These are phyloP conservation scores for Ophiocordyceps polyrhachis-furcata DNA, from an alignment of 2,329 filamentous ascomycete species.

Conservation along the genomic window DNA sequence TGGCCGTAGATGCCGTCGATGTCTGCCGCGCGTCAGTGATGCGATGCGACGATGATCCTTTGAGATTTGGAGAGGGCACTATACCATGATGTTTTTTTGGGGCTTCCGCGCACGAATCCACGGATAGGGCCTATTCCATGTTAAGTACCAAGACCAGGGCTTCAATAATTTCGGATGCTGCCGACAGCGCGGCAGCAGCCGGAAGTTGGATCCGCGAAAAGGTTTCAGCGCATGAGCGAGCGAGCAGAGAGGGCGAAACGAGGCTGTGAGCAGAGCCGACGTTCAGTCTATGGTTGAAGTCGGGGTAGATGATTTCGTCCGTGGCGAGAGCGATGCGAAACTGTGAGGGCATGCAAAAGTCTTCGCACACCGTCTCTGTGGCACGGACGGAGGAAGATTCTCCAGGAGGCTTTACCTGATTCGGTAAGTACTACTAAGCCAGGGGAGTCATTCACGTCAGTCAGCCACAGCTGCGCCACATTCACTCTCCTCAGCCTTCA, in stretches of 20 bases:
- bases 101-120: slow-evolving; percentile 3
- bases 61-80: background rate
- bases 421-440: background rate
- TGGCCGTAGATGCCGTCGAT: slow-evolving; percentile 56
- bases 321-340: background rate
- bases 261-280: slow-evolving; percentile 1
- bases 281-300: background rate
- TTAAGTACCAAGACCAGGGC: slow-evolving; percentile 1
- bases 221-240: slow-evolving; percentile 6
- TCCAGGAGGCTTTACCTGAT: background rate
- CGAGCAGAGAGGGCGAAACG: background rate
- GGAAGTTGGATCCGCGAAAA: slow-evolving; percentile 2
- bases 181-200: slow-evolving; percentile 5
- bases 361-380: background rate
- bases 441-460: background rate
- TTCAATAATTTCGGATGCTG: slow-evolving; percentile 1
- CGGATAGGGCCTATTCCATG: slow-evolving; percentile 2
- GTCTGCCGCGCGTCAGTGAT: slow-evolving; percentile 23
- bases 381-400: background rate
- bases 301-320: background rate
- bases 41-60: background rate
- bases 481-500: background rate
- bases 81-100: slow-evolving; percentile 4
- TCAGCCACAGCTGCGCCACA: background rate
- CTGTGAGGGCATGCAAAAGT: background rate